Conservation (phyloP, 805 yeast genomes). For the Scheffersomyces amazonensis region DNA sequence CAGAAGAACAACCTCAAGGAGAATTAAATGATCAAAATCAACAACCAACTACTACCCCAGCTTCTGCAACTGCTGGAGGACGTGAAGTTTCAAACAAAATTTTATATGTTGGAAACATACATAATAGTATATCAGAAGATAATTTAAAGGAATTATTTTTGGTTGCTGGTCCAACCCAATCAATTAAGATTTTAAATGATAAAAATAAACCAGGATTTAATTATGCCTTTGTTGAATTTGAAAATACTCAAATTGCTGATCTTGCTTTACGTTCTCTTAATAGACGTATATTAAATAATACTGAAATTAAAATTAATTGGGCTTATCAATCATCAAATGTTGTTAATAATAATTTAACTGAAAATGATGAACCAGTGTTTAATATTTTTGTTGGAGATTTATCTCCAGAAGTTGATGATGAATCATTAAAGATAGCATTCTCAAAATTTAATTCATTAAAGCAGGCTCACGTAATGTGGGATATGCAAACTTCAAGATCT, state of each 20-base stretch:
- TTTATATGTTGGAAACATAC: slow-evolving; percentile 74
- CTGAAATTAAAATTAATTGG: slow-evolving; percentile 68
- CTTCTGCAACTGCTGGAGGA: slow-evolving; percentile 78
- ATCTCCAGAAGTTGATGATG: slow-evolving; percentile 80
- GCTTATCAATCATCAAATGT: slow-evolving; percentile 81
- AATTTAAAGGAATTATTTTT: slow-evolving; percentile 59
- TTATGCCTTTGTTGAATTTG: slow-evolving; percentile 82
- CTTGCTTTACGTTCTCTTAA: slow-evolving; percentile 60
- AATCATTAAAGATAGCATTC: slow-evolving; percentile 57
- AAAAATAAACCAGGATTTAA: slow-evolving; percentile 71
- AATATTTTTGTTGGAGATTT: slow-evolving; percentile 87
- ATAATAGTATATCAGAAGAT: slow-evolving; percentile 63
- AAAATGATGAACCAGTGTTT: slow-evolving; percentile 47
- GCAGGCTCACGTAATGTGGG: slow-evolving; percentile 97
- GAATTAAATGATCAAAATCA: not conserved
- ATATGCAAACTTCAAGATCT: slow-evolving; percentile 89
- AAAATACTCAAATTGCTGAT: slow-evolving; percentile 53
- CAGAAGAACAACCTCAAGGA: slow-evolving; percentile 1
- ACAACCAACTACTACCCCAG: slow-evolving; percentile 37
- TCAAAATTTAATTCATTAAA: slow-evolving; percentile 54
- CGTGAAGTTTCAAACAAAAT: slow-evolving; percentile 73
- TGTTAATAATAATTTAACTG: slow-evolving; percentile 34
- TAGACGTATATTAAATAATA: slow-evolving; percentile 53
- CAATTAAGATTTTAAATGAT: slow-evolving; percentile 71
- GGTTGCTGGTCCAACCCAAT: slow-evolving; percentile 56